These are phyloP conservation scores for Umbelopsis sp. DNA, from an alignment of 192 early-diverging fungal species.

Conservation along the genomic window DNA sequence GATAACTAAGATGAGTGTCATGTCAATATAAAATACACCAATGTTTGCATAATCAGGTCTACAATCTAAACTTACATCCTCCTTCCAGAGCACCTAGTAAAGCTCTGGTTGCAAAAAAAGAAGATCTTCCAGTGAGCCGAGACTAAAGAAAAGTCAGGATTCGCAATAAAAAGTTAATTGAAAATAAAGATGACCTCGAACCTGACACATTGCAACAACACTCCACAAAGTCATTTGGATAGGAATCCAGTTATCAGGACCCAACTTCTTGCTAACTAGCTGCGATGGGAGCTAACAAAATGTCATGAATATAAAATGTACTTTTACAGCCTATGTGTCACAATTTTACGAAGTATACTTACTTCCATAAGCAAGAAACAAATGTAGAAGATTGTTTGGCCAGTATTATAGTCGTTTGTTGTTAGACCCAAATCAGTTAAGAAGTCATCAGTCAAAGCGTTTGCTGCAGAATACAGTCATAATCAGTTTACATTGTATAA, in stretches of 20 bases:
- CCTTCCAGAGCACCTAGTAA: slow-evolving; percentile 50
- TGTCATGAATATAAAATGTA: neutral
- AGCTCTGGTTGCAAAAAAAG: slow-evolving; percentile 46
- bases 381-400: slow-evolving; percentile 45
- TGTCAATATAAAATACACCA: neutral
- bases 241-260: slow-evolving; percentile 54
- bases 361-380: slow-evolving; percentile 32
- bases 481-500: neutral
- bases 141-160: slow-evolving; percentile 2
- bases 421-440: slow-evolving; percentile 38
- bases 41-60: neutral
- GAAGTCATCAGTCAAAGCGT: slow-evolving; percentile 47
- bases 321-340: too few species aligned
- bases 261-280: slow-evolving; percentile 44
- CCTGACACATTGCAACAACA: slow-evolving; percentile 44
- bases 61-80: slow-evolving; percentile 22
- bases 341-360: neutral
- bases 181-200: neutral
- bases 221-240: slow-evolving; percentile 53
- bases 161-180: neutral
- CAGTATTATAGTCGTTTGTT: slow-evolving; percentile 48
- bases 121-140: slow-evolving; percentile 33
- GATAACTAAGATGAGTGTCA: slow-evolving; percentile 23
- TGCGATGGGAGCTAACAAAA: slow-evolving; percentile 52
- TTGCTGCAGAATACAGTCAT: slow-evolving; percentile 24